phyloP scores from a whole-genome alignment of 2,329 filamentous ascomycete genomes.

The Phialophora expanda region DNA sequence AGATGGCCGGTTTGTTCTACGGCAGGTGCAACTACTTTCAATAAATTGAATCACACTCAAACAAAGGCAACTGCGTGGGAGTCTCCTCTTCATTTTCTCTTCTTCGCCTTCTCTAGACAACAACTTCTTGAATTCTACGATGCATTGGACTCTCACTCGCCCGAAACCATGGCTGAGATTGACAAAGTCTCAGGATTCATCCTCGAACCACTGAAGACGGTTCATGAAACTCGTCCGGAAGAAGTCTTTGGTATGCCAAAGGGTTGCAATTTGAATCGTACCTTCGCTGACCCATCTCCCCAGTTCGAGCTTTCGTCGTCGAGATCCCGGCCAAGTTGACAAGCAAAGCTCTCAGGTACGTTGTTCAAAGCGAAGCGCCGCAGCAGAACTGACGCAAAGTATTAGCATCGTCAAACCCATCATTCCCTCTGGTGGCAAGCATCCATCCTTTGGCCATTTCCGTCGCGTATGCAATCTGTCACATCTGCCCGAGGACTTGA shows the following conservation, averaged over 20 bases:
- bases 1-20: not conserved
- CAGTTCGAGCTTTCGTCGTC: constrained; percentile 51
- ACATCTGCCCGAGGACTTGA: constrained; percentile 38
- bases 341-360: constrained; percentile 52
- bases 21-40: constrained; percentile 10
- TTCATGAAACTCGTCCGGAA: constrained; percentile 50
- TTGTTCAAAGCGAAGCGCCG: not conserved
- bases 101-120: not conserved
- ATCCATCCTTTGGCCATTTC: constrained; percentile 43
- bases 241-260: constrained; percentile 49
- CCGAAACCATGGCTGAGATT: constrained; percentile 32
- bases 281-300: constrained; percentile 1
- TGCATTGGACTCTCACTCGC: constrained; percentile 23
- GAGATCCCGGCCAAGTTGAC: constrained; percentile 53
- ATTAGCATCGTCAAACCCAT: constrained; percentile 43
- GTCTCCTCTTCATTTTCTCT: not conserved
- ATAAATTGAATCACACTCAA: constrained; percentile 1
- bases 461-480: constrained; percentile 36
- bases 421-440: constrained; percentile 47
- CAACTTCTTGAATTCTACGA: constrained; percentile 19
- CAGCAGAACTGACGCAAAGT: constrained; percentile 13
- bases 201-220: constrained; percentile 49
- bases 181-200: constrained; percentile 25
- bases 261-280: not conserved
- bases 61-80: constrained; percentile 10